A percentile compares a stretch with the other conserved stretches of the same genome.
Conservation (phyloP, 257 asterid species). For the Cynanchum wilfordii region DNA sequence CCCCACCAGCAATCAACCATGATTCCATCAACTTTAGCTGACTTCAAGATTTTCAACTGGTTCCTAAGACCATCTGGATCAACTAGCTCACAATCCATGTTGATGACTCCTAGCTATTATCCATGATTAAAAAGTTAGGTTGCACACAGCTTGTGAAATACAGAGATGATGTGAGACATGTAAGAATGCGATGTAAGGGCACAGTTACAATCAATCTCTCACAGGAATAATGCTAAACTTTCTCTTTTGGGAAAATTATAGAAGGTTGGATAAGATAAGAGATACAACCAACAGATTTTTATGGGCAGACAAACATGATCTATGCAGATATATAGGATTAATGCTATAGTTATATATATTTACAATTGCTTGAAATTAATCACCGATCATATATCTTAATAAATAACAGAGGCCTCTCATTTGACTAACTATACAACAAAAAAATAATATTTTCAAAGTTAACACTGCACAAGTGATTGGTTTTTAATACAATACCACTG, state of each 20-base stretch:
- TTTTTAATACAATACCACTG: background rate
- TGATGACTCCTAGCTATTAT: slow-evolving; percentile 51
- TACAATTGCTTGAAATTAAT: background rate
- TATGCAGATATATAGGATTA: background rate
- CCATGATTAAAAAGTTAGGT: background rate
- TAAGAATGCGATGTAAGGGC: background rate
- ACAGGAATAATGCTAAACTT: background rate
- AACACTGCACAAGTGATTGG: too few relatives aligned
- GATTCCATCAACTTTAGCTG: slow-evolving; percentile 61
- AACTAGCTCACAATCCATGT: slow-evolving; percentile 53
- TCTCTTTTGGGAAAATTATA: background rate
- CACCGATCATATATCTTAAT: background rate
- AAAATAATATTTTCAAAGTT: background rate
- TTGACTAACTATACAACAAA: background rate
- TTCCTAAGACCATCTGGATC: slow-evolving; percentile 42
- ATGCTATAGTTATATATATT: background rate
- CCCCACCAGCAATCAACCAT: slow-evolving; percentile 96
- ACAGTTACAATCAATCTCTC: background rate
- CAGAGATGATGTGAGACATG: background rate
- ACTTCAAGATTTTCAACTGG: slow-evolving; percentile 48
- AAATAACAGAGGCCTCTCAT: background rate
- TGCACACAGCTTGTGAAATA: background rate
- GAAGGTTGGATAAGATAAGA: background rate
- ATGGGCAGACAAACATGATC: background rate
- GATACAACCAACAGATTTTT: background rate